Evolutionary conservation across 768 basidiomycete genomes (phyloP).

Genomic region (Albatrellus ellisii): DNA sequence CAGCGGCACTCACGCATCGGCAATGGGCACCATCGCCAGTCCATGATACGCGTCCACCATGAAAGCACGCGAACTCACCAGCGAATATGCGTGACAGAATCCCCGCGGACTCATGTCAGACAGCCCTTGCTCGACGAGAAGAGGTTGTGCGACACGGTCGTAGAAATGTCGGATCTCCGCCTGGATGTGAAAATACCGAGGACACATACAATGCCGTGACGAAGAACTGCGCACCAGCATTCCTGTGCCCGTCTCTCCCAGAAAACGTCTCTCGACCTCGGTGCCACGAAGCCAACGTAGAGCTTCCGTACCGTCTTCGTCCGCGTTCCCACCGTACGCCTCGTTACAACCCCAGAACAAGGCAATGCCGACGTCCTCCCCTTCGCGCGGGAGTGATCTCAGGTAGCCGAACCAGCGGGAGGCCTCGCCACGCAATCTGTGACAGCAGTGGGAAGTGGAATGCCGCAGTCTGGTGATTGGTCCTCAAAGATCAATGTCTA

Average conservation of each 20-base stretch:
- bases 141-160: conserved; percentile 8
- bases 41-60: conserved; percentile 73
- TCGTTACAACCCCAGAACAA: conserved; percentile 15
- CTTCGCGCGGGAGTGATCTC: conserved; percentile 13
- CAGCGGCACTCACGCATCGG: conserved; percentile 50
- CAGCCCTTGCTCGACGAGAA: conserved; percentile 13
- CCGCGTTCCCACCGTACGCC: neutral
- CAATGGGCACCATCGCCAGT: conserved; percentile 74
- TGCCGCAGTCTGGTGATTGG: neutral
- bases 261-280: conserved; percentile 6
- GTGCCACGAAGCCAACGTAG: conserved; percentile 9
- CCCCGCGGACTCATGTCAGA: conserved; percentile 21
- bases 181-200: conserved; percentile 4
- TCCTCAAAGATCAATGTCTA: neutral
- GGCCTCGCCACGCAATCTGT: conserved; percentile 9
- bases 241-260: neutral
- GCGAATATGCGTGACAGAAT: conserved; percentile 42
- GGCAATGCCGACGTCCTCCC: conserved; percentile 14
- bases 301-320: conserved; percentile 9
- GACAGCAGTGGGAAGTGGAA: neutral
- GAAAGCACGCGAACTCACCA: conserved; percentile 78
- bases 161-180: conserved; percentile 7
- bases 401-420: conserved; percentile 19
- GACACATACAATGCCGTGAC: neutral
- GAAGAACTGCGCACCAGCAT: neutral